Percentiles rank a stretch among this genome's conserved stretches.
Evolutionary conservation across 1,284 basidiomycete genomes (phyloP).

Genomic region (Heterobasidion occidentale): DNA sequence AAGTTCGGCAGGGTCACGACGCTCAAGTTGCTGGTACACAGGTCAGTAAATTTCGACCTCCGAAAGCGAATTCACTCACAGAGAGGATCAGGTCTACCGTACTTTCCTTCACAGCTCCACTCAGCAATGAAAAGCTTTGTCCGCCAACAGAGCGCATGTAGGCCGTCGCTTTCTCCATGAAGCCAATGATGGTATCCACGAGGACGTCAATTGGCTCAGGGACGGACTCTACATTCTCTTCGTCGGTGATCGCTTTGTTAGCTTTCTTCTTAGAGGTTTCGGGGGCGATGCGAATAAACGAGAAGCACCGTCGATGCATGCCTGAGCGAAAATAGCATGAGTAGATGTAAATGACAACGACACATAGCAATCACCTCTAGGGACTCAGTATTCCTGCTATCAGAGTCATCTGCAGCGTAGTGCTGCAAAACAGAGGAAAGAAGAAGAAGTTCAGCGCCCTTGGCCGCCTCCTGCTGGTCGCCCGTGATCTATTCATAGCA

Average conservation of each 20-base stretch:
- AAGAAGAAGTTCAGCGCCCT: conserved; percentile 67
- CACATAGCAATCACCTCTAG: conserved; percentile 46
- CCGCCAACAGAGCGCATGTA: conserved; percentile 81
- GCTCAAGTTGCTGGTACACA: conserved; percentile 68
- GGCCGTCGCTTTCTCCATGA: conserved; percentile 79
- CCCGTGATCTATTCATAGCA: conserved; percentile 30
- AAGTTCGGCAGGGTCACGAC: conserved; percentile 54
- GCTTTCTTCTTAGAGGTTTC: conserved; percentile 4
- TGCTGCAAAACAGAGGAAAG: conserved; percentile 62
- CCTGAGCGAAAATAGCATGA: conserved; percentile 23
- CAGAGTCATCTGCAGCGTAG: conserved; percentile 44
- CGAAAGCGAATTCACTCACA: conserved; percentile 37
- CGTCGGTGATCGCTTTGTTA: conserved; percentile 24
- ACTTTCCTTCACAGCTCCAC: conserved; percentile 59
- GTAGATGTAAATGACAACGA: not conserved
- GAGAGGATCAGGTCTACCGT: conserved; percentile 81
- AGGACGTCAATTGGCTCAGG: conserved; percentile 74
- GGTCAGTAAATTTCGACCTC: not conserved
- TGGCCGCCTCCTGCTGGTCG: conserved; percentile 43
- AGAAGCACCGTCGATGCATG: conserved; percentile 42
- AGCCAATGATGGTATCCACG: conserved; percentile 83
- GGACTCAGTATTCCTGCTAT: conserved; percentile 40
- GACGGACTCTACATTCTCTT: conserved; percentile 28
- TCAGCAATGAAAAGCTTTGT: conserved; percentile 75
- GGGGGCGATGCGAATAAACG: conserved; percentile 36